Base-by-base conservation (phyloP, 306 rosid genomes). In the Ceratonia siliqua region DNA sequence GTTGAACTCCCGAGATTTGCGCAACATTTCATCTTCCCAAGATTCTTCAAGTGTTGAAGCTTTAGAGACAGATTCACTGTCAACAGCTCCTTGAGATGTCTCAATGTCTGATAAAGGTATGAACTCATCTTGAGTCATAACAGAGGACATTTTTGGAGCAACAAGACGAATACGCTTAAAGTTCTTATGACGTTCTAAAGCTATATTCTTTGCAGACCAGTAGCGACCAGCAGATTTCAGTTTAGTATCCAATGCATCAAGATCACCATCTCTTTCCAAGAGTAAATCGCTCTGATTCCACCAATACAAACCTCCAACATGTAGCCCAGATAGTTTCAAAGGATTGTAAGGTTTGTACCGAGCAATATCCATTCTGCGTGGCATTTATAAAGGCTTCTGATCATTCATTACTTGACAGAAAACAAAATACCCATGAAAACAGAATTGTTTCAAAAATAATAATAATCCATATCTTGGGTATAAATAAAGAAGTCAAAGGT, bases 341-440 rank as follows among this genome's bases (percentile, higher is more conserved):
- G 72, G 72, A 59, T 85, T 62, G 70, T 80, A 77, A 24, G 86
- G 83, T 32, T 85, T 91, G 90, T 91, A 90, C 27, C 92, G 90
- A 33, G 97, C 91, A 87, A 94, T 70, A 83, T 94, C 98, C 97
- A 89, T 91, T 87, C 98, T 94, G 96, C 91, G 76, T 57, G 50
- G 38, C 71, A 64, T 49, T 62, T 45, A 65, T 52, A 39, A 54
- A 76, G 39, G 55, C 72, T 21, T 72, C 20, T 18, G 62, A 73
- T 25, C 77, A 81, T 75, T 39, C 78, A 46, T 54, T 43, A 55
- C 62, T 11, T 14, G 39, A 48, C 8, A 55, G 48, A 58, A 62
- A 66, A 59, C 36, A 68, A 65, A 32, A n/a, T 68, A 50, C 24
- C 43, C 58, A 52, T 17, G 13, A 28, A 54, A 27, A 43, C 17